Conservation (phyloP, 2,329 filamentous ascomycete genomes). For the Paraconiothyrium sp. region DNA sequence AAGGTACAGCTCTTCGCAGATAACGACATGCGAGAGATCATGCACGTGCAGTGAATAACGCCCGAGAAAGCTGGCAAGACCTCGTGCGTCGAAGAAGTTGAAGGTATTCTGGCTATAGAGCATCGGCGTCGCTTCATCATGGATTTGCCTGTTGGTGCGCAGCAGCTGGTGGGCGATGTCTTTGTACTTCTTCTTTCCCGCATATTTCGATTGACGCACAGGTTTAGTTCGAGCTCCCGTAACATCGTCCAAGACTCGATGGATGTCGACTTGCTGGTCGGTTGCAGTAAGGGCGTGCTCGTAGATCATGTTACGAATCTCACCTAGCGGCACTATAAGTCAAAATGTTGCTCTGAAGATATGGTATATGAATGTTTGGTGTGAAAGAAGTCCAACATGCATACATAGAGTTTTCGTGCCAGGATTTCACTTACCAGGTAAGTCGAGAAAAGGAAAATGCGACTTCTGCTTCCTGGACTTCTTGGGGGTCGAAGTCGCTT, state of each 20-base stretch:
- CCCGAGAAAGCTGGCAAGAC: neutral
- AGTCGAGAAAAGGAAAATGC: neutral
- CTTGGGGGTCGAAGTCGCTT: neutral
- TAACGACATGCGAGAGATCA: neutral
- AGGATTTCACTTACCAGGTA: neutral
- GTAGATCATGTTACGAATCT: conserved; percentile 1
- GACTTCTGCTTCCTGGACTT: neutral
- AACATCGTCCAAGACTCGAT: neutral
- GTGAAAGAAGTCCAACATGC: too few species aligned
- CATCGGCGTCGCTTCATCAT: neutral
- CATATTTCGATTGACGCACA: neutral
- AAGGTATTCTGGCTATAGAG: neutral
- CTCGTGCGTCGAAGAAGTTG: neutral
- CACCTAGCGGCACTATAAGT: neutral
- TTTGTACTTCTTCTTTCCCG: neutral
- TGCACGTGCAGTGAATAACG: neutral
- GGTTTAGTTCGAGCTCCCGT: neutral
- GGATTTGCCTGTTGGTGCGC: neutral
- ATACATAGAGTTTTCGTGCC: too few species aligned
- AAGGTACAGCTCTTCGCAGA: neutral
- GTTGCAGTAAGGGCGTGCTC: neutral
- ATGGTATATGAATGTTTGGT: neutral
- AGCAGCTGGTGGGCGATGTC: neutral
- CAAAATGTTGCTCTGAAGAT: neutral
- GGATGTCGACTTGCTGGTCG: neutral